Base-by-base conservation (phyloP, 768 basidiomycete genomes). In the Termitomyces sp. region DNA sequence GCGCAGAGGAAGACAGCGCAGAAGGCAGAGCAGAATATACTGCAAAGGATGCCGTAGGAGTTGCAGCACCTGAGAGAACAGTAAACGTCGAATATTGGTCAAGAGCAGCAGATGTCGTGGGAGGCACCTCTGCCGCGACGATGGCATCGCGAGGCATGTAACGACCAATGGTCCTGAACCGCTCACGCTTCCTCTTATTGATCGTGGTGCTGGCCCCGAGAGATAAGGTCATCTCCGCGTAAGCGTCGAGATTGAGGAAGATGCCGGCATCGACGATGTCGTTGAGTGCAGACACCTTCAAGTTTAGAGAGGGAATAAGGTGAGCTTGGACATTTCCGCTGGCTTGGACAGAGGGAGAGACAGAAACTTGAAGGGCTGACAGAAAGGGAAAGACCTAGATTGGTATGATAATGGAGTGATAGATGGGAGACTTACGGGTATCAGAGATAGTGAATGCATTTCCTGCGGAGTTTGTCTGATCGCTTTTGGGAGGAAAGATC, bases 251-350 rank as follows among this genome's bases (percentile, higher is more conserved):
- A 2, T 76, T 71, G 41, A 83, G 62, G 67, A 76, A 80, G 22
- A 83, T 64, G 0, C 66, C 68, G 11, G 78, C 75, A 6, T 73
- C 62, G 3, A 70, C 76, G 11, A 63, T 54, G 30, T 70, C 70
- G 13, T 63, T 73, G 1, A 84, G 69, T 3, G 78, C 78, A 7
- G 68, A 65, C 36, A 85, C 65, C 5, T 78, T 78, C 54, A 85
- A 69, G 55, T 78, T 76, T 50, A 83, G 59, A 39, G 69, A 69
- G 0, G 82, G 83, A 58, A 79, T 81, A 37, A 84, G 67, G 64
- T 84, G 81, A 2, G 76, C 81, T 30, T 71, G 67, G 30, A 83
- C 59, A 3, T 66, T 73, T 13, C 78, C 79, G 2, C 75, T 75
- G 13, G 77, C 73, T 8, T 69, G 69, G n/a, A 74, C 73, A 20